Evolutionary conservation across 176 grass and related monocot species (phyloP).

Genomic region (Luzula sylvatica): DNA sequence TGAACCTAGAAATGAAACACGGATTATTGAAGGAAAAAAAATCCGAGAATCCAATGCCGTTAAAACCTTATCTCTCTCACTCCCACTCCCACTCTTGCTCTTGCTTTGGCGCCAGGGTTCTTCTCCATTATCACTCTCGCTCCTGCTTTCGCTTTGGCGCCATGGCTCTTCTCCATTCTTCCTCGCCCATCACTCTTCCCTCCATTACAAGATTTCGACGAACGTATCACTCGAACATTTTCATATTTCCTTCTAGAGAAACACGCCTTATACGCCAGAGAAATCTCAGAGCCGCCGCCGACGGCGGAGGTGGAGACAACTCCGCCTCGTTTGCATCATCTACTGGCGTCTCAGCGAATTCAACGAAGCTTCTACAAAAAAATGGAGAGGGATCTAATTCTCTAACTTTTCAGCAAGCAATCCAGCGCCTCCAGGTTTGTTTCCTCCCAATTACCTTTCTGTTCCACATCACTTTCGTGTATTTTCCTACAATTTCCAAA

Average conservation of each 20-base stretch:
- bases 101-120: background rate
- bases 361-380: background rate
- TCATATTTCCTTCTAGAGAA: conserved; percentile 1
- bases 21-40: too few species aligned
- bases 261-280: background rate
- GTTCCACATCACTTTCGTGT: background rate
- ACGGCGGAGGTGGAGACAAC: conserved; percentile 21
- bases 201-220: background rate
- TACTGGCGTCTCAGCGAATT: background rate
- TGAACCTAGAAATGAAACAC: too few species aligned
- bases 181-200: conserved; percentile 11
- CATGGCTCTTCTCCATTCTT: conserved; percentile 19
- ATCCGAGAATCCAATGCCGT: background rate
- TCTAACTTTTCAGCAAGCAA: conserved; percentile 89
- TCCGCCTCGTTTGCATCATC: conserved; percentile 6
- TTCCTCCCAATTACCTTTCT: too few species aligned
- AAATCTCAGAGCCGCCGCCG: conserved; percentile 2
- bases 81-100: background rate
- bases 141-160: background rate
- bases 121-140: background rate
- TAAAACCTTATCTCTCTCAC: conserved; percentile 9
- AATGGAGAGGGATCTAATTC: conserved; percentile 18
- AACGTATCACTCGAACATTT: background rate
- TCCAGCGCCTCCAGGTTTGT: conserved; percentile 85
- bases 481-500: too few species aligned